These are phyloP conservation scores for Adansonia grandidieri DNA, from an alignment of 441 rosid species.

Conservation along the genomic window DNA sequence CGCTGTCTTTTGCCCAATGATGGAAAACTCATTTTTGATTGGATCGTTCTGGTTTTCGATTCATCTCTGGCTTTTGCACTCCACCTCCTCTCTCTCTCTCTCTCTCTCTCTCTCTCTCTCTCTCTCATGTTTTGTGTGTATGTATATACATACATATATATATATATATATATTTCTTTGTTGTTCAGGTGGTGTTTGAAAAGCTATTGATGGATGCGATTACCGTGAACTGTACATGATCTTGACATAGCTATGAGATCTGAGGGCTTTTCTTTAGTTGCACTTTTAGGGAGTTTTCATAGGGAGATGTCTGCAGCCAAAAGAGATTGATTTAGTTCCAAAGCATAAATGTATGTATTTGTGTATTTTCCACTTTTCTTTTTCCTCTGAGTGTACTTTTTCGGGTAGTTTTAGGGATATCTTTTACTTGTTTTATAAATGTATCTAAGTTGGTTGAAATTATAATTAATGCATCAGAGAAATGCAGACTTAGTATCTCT, in stretches of 20 bases:
- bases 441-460: neutral
- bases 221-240: neutral
- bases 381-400: neutral
- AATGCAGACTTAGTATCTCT: neutral
- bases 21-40: slow-evolving; percentile 9
- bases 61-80: slow-evolving; percentile 22
- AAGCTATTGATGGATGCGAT: slow-evolving; percentile 21
- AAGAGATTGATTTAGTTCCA: neutral
- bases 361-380: neutral
- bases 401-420: neutral
- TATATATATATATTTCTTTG: neutral
- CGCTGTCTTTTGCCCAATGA: slow-evolving; percentile 10
- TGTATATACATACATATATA: neutral
- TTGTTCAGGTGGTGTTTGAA: slow-evolving; percentile 11
- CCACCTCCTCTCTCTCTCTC: slow-evolving; percentile 15
- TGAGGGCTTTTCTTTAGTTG: slow-evolving; percentile 20
- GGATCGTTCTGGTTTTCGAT: neutral
- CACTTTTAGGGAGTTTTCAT: neutral
- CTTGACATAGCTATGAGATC: slow-evolving; percentile 20
- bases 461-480: neutral
- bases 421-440: neutral
- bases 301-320: neutral
- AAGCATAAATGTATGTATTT: neutral
- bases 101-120: neutral
- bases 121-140: too few species aligned